These are phyloP conservation scores for Clavulina sp. DNA, from an alignment of 768 basidiomycete species.

Conservation along the genomic window DNA sequence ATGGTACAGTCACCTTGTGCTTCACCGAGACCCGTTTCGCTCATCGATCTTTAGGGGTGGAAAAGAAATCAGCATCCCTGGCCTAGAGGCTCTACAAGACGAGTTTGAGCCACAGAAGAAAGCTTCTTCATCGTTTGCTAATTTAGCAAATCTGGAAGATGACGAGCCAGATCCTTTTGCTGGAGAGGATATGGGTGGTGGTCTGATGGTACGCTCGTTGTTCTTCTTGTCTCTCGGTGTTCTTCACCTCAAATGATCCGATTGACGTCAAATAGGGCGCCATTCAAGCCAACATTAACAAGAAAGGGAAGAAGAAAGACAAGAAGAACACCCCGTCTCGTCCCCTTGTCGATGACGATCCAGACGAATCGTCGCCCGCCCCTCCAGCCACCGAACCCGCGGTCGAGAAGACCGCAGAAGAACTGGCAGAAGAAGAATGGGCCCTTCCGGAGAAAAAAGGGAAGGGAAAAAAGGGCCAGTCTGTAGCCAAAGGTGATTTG, in stretches of 20 bases:
- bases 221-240: no score
- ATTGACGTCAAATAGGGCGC: conserved; percentile 30
- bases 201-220: conserved; percentile 43
- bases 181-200: conserved; percentile 52
- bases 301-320: conserved; percentile 41
- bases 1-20: conserved; percentile 35
- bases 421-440: conserved; percentile 17
- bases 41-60: conserved; percentile 31
- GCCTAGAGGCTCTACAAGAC: conserved; percentile 2
- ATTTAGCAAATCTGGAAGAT: conserved; percentile 5
- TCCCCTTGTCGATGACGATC: conserved; percentile 5
- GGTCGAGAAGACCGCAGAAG: conserved; percentile 9
- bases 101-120: background rate
- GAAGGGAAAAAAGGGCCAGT: conserved; percentile 28
- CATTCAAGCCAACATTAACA: conserved; percentile 33
- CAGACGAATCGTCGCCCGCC: background rate
- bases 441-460: conserved; percentile 19
- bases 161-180: conserved; percentile 22
- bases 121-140: conserved; percentile 1
- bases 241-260: background rate
- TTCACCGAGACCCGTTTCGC: conserved; percentile 7
- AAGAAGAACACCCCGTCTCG: conserved; percentile 15
- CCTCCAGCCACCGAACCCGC: background rate
- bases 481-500: conserved; percentile 6
- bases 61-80: conserved; percentile 36